Evolutionary conservation across 257 asterid species (phyloP), one percentile per base, ranked within the genome.

Genomic region (Mentha longifolia): DNA sequence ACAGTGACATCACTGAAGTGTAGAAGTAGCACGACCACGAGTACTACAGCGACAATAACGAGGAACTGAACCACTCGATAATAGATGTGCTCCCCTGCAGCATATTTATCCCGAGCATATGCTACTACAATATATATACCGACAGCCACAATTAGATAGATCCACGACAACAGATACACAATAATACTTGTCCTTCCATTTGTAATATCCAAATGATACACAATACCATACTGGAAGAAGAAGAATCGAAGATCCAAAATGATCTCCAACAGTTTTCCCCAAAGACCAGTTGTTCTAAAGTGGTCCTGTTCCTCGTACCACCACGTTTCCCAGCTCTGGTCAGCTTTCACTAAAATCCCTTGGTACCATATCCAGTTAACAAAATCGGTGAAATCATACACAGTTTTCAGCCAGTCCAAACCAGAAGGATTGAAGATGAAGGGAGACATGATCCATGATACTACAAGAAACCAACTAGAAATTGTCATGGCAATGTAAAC

Each of bases 301-400:
- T 93, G 97, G 56, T 89, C 96, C 74, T 91, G 97, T 63, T 92
- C 98, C 76, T 92, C 96, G 3, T 92, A 89, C 98, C 98, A 92
- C 98, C 98, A 92, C 13, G 89, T 86, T 74, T 92, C 98, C 98
- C 98, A 92, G 76, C 98, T 88, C 63, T 78, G 90, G 22, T 92
- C 98, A 8, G 97, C 83, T 84, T 83, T 94, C 58, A 81, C 84
- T 43, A 94, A 75, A 74, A 91, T 87, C 35, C 97, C 98, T 15
- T 79, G 86, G 76, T 78, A 91, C 97, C 97, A 89, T 66, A 93
- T 62, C 98, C 98, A 93, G 61, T 72, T 84, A 72, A 93, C 77
- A 60, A 91, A 93, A 57, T 86, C 96, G 30, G 84, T 95, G 37
- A 91, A 91, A 75, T 93, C 98, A 13, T 91, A 93, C 33, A 93